phyloP scores from a whole-genome alignment of 257 asterid genomes.

The Verbascum thapsus region DNA sequence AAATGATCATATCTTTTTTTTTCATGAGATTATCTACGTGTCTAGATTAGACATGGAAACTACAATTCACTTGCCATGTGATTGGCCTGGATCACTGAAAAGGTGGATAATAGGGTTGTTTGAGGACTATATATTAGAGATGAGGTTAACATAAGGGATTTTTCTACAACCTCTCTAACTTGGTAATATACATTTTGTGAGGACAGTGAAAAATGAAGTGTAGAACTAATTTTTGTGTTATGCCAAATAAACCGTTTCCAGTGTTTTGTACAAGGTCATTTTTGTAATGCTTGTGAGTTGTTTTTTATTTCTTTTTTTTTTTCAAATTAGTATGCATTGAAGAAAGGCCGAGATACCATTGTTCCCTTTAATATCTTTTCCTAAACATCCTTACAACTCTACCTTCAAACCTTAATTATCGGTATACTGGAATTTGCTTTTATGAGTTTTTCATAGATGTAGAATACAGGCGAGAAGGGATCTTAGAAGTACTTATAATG shows the following conservation, averaged over 20 bases:
- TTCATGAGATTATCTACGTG: constrained; percentile 8
- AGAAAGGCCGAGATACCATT: neutral
- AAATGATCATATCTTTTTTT: constrained; percentile 34
- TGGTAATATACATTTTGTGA: neutral
- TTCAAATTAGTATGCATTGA: neutral
- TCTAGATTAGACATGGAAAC: neutral
- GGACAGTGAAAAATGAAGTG: neutral
- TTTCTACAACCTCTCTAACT: neutral
- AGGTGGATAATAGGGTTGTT: neutral
- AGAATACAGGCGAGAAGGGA: neutral
- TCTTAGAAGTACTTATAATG: neutral
- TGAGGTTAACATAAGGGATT: neutral
- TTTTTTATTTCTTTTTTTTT: neutral
- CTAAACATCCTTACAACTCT: no score
- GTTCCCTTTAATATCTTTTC: no score
- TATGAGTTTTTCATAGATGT: neutral
- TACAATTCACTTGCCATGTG: no score
- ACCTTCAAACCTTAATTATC: neutral
- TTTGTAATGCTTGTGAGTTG: neutral
- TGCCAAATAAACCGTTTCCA: neutral
- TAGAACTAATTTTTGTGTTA: neutral
- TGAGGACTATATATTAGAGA: no score
- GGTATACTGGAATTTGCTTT: neutral
- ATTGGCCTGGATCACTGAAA: neutral
- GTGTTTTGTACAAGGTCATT: neutral